Conservation (phyloP, 1,284 basidiomycete genomes). For the Volvariella volvacea region DNA sequence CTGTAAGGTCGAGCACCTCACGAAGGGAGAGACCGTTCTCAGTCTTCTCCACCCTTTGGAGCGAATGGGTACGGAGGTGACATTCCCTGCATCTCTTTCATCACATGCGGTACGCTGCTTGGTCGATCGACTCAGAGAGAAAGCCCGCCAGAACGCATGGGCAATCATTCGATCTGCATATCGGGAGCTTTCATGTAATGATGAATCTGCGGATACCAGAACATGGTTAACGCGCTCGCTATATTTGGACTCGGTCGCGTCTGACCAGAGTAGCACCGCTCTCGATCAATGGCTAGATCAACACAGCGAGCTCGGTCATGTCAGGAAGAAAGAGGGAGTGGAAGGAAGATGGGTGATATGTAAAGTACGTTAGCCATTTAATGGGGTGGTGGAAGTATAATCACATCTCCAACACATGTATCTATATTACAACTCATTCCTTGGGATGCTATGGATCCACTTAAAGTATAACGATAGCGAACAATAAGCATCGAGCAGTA, state of each 20-base stretch:
- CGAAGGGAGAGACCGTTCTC: constrained; percentile 22
- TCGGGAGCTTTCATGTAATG: constrained; percentile 47
- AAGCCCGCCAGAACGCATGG: constrained; percentile 52
- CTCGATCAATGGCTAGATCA: constrained; percentile 42
- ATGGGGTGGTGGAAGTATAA: constrained; percentile 3
- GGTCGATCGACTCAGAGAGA: constrained; percentile 39
- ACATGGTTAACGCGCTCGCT: constrained; percentile 49
- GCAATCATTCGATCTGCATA: constrained; percentile 54
- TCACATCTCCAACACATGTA: constrained; percentile 8
- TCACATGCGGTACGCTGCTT: constrained; percentile 36
- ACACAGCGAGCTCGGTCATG: constrained; percentile 34
- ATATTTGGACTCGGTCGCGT: constrained; percentile 25
- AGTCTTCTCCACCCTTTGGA: constrained; percentile 11
- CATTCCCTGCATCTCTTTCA: constrained; percentile 22
- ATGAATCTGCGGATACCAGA: constrained; percentile 28
- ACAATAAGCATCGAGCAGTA: too few relatives aligned
- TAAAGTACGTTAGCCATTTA: constrained; percentile 23
- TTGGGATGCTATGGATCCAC: too few relatives aligned
- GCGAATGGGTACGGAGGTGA: constrained; percentile 4
- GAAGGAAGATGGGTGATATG: constrained; percentile 54
- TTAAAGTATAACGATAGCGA: too few relatives aligned
- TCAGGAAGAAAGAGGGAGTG: constrained; percentile 44
- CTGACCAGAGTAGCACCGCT: constrained; percentile 17
- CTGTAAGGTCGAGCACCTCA: constrained; percentile 38
- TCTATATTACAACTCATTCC: too few relatives aligned